Conservation (phyloP, 2,329 filamentous ascomycete genomes). For the Lasiodiplodia gonubiensis region DNA sequence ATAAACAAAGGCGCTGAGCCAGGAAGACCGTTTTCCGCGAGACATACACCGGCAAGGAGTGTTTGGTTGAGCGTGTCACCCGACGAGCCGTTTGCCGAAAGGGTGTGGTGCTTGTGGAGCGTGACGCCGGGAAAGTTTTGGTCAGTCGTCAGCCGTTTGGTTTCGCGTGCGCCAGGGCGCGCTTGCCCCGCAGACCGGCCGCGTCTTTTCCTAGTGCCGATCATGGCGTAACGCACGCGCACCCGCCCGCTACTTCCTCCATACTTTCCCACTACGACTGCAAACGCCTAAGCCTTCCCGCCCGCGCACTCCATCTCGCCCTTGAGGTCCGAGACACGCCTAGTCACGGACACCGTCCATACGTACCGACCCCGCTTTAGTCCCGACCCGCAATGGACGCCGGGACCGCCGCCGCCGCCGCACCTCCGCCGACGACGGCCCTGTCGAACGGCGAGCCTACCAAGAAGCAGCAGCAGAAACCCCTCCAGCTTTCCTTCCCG, state of each 20-base stretch:
- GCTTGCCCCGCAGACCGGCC: not conserved
- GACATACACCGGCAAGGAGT: not conserved
- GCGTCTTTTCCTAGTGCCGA: constrained; percentile 6
- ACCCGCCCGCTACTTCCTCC: not conserved
- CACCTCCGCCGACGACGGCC: not conserved
- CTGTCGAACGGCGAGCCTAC: not conserved
- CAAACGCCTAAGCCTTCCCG: not conserved
- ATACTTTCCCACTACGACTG: not conserved
- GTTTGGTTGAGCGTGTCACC: not conserved
- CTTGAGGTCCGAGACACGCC: not conserved
- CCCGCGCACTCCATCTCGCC: not conserved
- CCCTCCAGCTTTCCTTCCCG: constrained; percentile 62
- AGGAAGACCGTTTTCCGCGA: not conserved
- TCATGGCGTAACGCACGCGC: constrained; percentile 16
- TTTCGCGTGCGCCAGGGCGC: not conserved
- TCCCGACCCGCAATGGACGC: constrained; percentile 35
- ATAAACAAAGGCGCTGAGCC: not conserved
- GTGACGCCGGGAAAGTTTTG: constrained; percentile 6
- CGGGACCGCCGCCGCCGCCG: constrained; percentile 26
- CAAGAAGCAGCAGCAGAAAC: constrained; percentile 32
- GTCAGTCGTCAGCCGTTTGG: not conserved
- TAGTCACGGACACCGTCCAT: not conserved
- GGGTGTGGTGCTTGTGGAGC: not conserved
- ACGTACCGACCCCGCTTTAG: not conserved
- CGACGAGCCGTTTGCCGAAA: not conserved